These are phyloP conservation scores for Colletotrichum magnum DNA, from an alignment of 2,329 filamentous ascomycete genomes.

Conservation along the genomic window DNA sequence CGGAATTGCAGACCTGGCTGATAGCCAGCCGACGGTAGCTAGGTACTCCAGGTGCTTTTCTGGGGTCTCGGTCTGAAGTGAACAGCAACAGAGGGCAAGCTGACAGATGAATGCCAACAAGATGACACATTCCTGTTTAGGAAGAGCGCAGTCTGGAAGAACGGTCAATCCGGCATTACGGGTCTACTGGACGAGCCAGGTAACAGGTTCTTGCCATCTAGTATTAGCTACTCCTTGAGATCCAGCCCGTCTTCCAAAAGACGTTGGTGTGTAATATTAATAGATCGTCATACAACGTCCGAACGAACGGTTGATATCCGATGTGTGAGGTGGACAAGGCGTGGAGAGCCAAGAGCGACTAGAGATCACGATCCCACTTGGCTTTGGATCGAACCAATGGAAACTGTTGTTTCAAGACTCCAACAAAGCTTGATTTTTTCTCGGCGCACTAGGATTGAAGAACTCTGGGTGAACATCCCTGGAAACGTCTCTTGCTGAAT, in stretches of 20 bases:
- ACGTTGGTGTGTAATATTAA: no score
- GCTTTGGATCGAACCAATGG: slow-evolving; percentile 18
- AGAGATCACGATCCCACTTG: slow-evolving; percentile 12
- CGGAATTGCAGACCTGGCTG: no score
- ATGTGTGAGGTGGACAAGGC: slow-evolving; percentile 3
- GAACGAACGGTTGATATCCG: neutral
- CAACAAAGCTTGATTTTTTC: slow-evolving; percentile 31
- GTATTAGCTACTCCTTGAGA: no score
- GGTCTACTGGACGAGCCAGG: no score
- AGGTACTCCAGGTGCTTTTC: slow-evolving; percentile 11
- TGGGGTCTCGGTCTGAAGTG: neutral
- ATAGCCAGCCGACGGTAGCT: neutral
- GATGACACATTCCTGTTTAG: slow-evolving; percentile 18
- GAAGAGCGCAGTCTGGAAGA: neutral
- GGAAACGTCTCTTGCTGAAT: neutral
- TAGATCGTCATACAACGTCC: neutral
- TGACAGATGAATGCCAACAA: neutral
- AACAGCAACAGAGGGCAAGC: neutral
- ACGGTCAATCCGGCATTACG: no score
- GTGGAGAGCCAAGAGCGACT: slow-evolving; percentile 15
- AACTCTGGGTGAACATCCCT: slow-evolving; percentile 1
- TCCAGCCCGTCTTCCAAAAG: no score
- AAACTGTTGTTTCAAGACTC: neutral
- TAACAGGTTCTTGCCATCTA: no score
- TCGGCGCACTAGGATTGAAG: slow-evolving; percentile 13